Conservation (phyloP, 179 eudicot genomes). For the Carnegiea gigantea region DNA sequence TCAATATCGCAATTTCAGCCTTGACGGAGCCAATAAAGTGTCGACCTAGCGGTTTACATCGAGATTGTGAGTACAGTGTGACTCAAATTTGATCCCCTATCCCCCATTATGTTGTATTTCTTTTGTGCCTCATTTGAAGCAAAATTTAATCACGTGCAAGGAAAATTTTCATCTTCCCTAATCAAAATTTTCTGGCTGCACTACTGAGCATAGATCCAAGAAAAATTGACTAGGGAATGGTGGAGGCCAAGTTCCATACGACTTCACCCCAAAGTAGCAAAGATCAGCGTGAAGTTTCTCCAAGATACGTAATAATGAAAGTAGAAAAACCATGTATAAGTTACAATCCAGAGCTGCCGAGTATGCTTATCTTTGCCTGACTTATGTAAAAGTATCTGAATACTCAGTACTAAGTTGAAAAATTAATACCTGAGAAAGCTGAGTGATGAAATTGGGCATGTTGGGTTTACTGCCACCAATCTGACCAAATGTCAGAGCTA, state of each 20-base stretch:
- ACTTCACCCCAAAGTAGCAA: no score
- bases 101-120: neutral
- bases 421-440: slow-evolving; percentile 69
- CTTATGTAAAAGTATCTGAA: neutral
- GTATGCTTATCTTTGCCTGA: neutral
- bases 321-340: neutral
- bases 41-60: no score
- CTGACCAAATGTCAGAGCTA: slow-evolving; percentile 88
- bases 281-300: no score
- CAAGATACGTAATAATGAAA: neutral
- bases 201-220: neutral
- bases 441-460: slow-evolving; percentile 72
- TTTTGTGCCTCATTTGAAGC: neutral
- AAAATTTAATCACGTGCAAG: neutral
- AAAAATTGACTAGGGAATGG: no score
- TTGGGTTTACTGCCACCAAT: slow-evolving; percentile 53
- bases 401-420: neutral
- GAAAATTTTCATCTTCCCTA: neutral
- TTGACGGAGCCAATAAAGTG: no score
- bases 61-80: neutral
- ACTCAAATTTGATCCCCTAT: neutral
- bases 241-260: no score
- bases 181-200: neutral
- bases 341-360: neutral
- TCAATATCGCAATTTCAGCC: no score